Percentiles rank a stretch among this genome's conserved stretches.
These are phyloP conservation scores for Marasmius sp. DNA, from an alignment of 1,284 basidiomycete species.

Conservation along the genomic window DNA sequence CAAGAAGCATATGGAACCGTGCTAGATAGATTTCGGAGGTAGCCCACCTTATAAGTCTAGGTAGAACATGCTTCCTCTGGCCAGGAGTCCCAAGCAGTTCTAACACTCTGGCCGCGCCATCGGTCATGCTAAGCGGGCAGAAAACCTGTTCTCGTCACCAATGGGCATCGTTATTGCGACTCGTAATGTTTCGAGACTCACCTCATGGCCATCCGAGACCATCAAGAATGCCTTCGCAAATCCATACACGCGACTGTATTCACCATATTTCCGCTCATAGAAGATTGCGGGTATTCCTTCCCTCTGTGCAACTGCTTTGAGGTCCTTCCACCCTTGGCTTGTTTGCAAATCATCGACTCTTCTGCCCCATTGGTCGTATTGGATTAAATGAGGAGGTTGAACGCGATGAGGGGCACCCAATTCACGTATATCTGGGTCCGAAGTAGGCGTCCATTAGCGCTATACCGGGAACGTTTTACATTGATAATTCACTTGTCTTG, in stretches of 20 bases:
- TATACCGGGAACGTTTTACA: not conserved
- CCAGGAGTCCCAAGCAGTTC: constrained; percentile 62
- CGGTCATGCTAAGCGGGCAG: constrained; percentile 78
- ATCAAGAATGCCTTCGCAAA: constrained; percentile 67
- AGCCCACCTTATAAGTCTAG: constrained; percentile 58
- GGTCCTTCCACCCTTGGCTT: constrained; percentile 68
- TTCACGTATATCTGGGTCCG: constrained; percentile 44
- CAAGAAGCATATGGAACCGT: constrained; percentile 1
- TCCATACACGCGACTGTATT: constrained; percentile 57
- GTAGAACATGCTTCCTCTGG: constrained; percentile 57
- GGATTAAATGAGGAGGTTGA: constrained; percentile 50
- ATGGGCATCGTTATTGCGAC: constrained; percentile 1
- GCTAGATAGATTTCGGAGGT: not conserved
- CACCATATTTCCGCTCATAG: constrained; percentile 58
- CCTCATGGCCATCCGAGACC: constrained; percentile 61
- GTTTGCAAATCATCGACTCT: constrained; percentile 65
- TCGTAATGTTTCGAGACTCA: constrained; percentile 26
- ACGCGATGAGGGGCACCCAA: constrained; percentile 38
- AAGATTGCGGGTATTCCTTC: constrained; percentile 70
- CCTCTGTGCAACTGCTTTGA: constrained; percentile 67
- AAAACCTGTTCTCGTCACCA: constrained; percentile 45
- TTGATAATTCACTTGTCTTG: constrained; percentile 38
- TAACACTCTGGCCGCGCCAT: constrained; percentile 72
- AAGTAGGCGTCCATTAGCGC: not conserved
- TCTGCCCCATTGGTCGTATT: constrained; percentile 71